Conservation (phyloP, 108 stramenopile genomes). For the Nitzschia sp. region DNA sequence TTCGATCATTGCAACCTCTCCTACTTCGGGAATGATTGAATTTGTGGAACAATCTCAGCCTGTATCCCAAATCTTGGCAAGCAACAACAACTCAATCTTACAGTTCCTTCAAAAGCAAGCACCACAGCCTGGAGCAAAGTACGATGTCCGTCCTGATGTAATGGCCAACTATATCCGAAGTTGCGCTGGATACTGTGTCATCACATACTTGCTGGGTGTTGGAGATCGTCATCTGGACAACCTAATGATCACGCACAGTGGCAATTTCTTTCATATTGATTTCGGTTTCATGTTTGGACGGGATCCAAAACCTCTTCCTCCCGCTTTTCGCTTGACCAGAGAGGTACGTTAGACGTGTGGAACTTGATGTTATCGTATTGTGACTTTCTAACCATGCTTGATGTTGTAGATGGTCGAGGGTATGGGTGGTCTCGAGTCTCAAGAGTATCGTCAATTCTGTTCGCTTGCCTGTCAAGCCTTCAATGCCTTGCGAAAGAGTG, state of each 20-base stretch:
- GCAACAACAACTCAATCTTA: constrained; percentile 78
- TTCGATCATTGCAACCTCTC: constrained; percentile 90
- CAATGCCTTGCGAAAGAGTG: constrained; percentile 90
- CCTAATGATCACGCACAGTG: constrained; percentile 72
- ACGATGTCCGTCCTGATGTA: constrained; percentile 76
- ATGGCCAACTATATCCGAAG: constrained; percentile 90
- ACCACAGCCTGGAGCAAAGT: constrained; percentile 67
- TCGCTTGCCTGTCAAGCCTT: constrained; percentile 94
- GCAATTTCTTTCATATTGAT: constrained; percentile 86
- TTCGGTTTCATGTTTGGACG: constrained; percentile 85
- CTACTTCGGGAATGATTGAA: constrained; percentile 90
- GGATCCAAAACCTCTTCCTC: constrained; percentile 95
- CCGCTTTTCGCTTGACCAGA: constrained; percentile 88
- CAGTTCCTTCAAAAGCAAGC: constrained; percentile 66
- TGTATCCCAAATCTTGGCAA: constrained; percentile 87
- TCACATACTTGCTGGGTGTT: constrained; percentile 93
- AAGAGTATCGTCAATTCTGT: constrained; percentile 91
- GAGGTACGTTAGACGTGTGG: constrained; percentile 30
- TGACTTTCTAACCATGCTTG: neutral
- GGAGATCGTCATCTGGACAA: constrained; percentile 89
- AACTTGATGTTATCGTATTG: neutral
- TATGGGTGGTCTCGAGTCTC: constrained; percentile 91
- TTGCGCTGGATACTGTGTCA: constrained; percentile 99
- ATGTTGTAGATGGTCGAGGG: constrained; percentile 84
- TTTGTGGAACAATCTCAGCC: constrained; percentile 92